phyloP scores from a whole-genome alignment of 2,329 filamentous ascomycete species.

The Capronia epimyces region DNA sequence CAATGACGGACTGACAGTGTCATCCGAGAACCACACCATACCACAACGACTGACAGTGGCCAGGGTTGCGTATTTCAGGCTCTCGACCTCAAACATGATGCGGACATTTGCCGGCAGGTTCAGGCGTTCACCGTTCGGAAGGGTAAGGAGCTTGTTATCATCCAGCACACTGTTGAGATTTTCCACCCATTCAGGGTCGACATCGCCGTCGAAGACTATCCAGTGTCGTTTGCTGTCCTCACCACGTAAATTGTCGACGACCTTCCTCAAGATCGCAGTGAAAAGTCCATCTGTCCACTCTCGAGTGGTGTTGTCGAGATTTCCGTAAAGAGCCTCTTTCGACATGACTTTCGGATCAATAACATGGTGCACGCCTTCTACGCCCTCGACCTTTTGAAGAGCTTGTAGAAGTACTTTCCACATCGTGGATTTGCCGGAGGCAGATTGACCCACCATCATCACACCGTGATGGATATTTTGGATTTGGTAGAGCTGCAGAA shows the following conservation, averaged over 20 bases:
- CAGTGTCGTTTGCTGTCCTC: conserved; percentile 96
- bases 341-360: conserved; percentile 99
- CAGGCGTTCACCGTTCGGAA: conserved; percentile 96
- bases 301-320: conserved; percentile 88
- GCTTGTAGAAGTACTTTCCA: conserved; percentile 92
- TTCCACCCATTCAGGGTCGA: conserved; percentile 99
- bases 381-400: conserved; percentile 79
- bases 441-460: conserved; percentile 99
- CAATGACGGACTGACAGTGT: conserved; percentile 89
- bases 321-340: conserved; percentile 95
- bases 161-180: conserved; percentile 99
- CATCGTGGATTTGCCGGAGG: conserved; percentile 91
- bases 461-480: conserved; percentile 98
- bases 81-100: conserved; percentile 99
- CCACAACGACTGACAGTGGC: conserved; percentile 99
- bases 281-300: conserved; percentile 99
- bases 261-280: conserved; percentile 94
- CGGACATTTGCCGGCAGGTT: conserved; percentile 91
- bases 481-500: conserved; percentile 95
- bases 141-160: conserved; percentile 94
- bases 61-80: conserved; percentile 90
- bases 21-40: conserved; percentile 99
- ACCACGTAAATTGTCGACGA: conserved; percentile 95
- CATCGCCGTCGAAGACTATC: conserved; percentile 99
- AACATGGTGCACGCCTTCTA: conserved; percentile 92